phyloP scores from a whole-genome alignment of 2,329 filamentous ascomycete genomes.

The Aspergillus udagawae region DNA sequence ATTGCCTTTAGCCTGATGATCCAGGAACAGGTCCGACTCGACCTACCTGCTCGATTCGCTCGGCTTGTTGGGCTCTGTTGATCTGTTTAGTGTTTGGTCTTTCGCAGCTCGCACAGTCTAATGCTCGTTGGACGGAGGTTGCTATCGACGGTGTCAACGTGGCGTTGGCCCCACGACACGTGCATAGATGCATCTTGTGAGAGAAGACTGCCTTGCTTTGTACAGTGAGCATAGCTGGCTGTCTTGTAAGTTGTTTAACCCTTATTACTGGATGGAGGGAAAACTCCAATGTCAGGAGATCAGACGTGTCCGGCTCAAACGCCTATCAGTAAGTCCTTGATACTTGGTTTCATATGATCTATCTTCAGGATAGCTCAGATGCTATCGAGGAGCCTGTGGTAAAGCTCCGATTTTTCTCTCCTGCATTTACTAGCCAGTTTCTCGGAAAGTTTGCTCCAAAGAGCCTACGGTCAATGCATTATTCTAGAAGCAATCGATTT shows the following conservation, averaged over 20 bases:
- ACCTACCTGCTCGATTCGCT: background rate
- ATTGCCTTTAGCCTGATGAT: background rate
- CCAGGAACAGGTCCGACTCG: background rate
- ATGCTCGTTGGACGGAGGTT: background rate
- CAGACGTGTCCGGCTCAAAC: background rate
- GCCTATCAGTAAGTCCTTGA: background rate
- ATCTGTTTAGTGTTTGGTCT: background rate
- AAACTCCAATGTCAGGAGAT: background rate
- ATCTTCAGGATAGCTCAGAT: background rate
- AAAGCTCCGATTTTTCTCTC: no score
- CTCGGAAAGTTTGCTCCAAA: background rate
- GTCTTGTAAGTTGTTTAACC: no score
- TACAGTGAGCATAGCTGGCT: no score
- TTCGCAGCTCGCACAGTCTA: background rate
- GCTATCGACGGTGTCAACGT: background rate
- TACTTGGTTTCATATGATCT: background rate
- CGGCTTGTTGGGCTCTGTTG: background rate
- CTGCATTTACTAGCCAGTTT: background rate
- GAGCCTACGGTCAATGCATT: background rate
- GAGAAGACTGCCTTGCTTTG: background rate
- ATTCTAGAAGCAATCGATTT: background rate
- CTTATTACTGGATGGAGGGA: background rate
- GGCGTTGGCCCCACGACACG: background rate
- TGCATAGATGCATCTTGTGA: background rate
- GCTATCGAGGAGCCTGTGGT: background rate